Evolutionary conservation across 495 filamentous ascomycete genomes (phyloP), one percentile per base, ranked within the genome.

Genomic region (Trypethelium eluteriae): DNA sequence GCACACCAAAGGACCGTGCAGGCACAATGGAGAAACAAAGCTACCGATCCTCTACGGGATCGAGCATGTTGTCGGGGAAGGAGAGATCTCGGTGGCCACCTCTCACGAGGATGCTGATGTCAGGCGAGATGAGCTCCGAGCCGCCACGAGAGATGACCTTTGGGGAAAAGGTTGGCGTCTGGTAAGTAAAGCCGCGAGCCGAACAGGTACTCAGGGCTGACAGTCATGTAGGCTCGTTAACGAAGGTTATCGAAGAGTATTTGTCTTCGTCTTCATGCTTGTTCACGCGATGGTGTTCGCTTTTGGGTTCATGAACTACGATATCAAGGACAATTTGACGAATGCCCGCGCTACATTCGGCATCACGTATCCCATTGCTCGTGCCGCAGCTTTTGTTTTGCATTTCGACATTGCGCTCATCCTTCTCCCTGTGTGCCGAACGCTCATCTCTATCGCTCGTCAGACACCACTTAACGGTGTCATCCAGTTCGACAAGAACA

Each of bases 401-500:
- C 62, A 63, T n/a, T 41, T 63, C 38, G 62, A 63, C 25, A 47
- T 63, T 34, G 62, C 62, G 32, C 39, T 62, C 65, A 46, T 69
- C 62, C 71, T 65, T 70, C 69, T 67, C 77, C 77, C 89, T 38
- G 88, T 91, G 64, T 93, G 89, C 78, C 84, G 88, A 63, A 91
- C 88, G 38, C 80, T 92, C 62, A 90, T 91, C 71, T 91, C 88
- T 66, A 81, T 91, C 67, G 83, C 85, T 62, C 80, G 89, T 70
- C 86, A 88, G 72, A 91, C 88, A 14, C 86, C 89, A 50, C 80
- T 91, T 41, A 89, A 89, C 72, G 87, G 88, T 66, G 88, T 91
- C 72, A 85, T 92, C 63, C 88, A 88, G 69, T 89, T 91, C 77
- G 80, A 90, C 75, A 90, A 90, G 77, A 90, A 90, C 74, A 90